Base-by-base conservation (phyloP, 805 yeast genomes). In the Brettanomyces anomalus region DNA sequence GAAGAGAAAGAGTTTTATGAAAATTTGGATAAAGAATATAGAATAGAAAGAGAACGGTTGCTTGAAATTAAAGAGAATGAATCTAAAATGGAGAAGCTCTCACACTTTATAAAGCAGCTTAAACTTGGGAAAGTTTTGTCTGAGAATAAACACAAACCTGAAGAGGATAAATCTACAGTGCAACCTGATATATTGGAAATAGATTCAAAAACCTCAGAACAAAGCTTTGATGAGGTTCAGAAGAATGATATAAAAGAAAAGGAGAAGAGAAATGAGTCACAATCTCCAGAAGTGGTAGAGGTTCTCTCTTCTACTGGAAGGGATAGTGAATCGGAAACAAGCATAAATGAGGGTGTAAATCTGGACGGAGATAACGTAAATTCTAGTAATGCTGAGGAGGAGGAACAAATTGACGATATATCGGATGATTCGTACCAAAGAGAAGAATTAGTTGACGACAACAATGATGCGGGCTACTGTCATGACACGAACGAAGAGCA, bases 1-100 rank as follows among this genome's bases (percentile, higher is more conserved):
- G 67, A 70, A 34, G 74, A 71, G 43, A 53, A 54, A 34, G 40
- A 45, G 28, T 65, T 68, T 42, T 62, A 66, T 35, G 59, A 61
- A 11, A 57, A 60, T 28, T 40, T 71, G 10, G 60, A 61, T 32
- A 45, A 50, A 11, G 74, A 70, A 31, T 57, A 59, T 49, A 39
- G 34, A 46, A 33, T 42, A 10, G 55, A 50, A 40, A 48, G 45
- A 18, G 49, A 49, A 42, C 44, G 41, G n/a, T 28, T 49, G 32
- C 43, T 41, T 32, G 19, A 32, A 19, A 20, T 51, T 3, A 54
- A 48, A 30, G 42, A 44, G 34, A 49, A 49, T 38, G 54, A 47
- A 54, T 47, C 6, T 48, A 58, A 44, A 48, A 47, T 44, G 51
- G 34, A 44, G 36, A 50, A 33, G 37, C 41, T 42, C 40, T 41